These are phyloP conservation scores for Hymenoscyphus albidus DNA, from an alignment of 2,329 filamentous ascomycete species.

Conservation along the genomic window DNA sequence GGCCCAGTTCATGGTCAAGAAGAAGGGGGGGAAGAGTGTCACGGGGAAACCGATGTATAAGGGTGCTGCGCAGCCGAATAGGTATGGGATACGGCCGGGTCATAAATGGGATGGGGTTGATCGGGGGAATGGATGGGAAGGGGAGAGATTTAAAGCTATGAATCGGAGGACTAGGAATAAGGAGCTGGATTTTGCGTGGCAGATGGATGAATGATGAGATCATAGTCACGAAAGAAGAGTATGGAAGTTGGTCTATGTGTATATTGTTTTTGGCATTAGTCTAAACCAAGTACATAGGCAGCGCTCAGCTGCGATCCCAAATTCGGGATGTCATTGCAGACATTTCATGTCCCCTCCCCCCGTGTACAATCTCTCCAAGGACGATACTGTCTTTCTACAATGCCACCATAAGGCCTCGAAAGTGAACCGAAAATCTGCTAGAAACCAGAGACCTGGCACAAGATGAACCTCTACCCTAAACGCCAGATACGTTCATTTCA, in stretches of 20 bases:
- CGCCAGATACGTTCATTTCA: not conserved
- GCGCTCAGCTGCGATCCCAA: not conserved
- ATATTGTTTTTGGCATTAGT: not conserved
- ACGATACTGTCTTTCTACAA: not conserved
- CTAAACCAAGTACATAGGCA: not conserved
- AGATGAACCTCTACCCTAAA: not conserved
- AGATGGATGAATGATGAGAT: slow-evolving; percentile 78
- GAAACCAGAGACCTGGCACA: not conserved
- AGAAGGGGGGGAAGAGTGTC: slow-evolving; percentile 25
- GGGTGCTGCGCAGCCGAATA: slow-evolving; percentile 80
- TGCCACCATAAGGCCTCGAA: not conserved
- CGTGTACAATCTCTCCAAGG: not conserved
- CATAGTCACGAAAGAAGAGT: not conserved
- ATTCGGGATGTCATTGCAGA: not conserved
- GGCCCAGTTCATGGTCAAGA: slow-evolving; percentile 65
- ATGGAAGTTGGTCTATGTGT: not conserved
- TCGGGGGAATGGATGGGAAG: slow-evolving; percentile 88
- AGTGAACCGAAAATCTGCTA: not conserved
- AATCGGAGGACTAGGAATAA: slow-evolving; percentile 74
- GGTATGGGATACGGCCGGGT: slow-evolving; percentile 88
- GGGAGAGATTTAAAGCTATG: slow-evolving; percentile 82
- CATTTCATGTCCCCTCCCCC: not conserved
- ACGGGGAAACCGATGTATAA: slow-evolving; percentile 54
- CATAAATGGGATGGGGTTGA: slow-evolving; percentile 98
- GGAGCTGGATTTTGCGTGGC: slow-evolving; percentile 86